phyloP scores from a whole-genome alignment of 2,329 filamentous ascomycete genomes.

The Verticillium nonalfalfae region DNA sequence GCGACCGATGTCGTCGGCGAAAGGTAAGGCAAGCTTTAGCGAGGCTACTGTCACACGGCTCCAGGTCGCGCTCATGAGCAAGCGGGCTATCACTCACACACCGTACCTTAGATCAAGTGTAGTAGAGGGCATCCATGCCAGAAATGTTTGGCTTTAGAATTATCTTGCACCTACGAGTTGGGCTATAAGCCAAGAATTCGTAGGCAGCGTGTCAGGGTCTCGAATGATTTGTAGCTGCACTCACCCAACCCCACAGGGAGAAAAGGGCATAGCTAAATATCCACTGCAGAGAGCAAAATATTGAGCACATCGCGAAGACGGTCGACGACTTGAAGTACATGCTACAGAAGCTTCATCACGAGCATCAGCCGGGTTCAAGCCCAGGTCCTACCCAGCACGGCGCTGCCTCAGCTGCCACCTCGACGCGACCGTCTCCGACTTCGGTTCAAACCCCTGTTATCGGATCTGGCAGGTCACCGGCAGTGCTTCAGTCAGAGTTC shows the following conservation, averaged over 20 bases:
- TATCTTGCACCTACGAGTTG: background rate
- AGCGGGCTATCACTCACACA: background rate
- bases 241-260: constrained; percentile 1
- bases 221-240: constrained; percentile 9
- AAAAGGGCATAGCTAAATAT: background rate
- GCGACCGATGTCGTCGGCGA: background rate
- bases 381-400: background rate
- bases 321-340: constrained; percentile 9
- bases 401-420: background rate
- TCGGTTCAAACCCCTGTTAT: background rate
- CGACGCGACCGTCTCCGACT: background rate
- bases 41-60: no score
- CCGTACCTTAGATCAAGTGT: background rate
- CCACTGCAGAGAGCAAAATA: background rate
- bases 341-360: background rate
- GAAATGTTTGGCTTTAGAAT: background rate
- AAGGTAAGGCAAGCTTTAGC: background rate
- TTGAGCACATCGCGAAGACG: constrained; percentile 10
- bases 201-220: constrained; percentile 11
- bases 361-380: background rate
- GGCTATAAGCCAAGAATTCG: constrained; percentile 5
- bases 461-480: background rate
- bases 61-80: background rate
- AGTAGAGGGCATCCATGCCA: background rate
- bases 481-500: constrained; percentile 8